phyloP scores from a whole-genome alignment of 441 rosid genomes.

The Pelargonium citronellum region DNA sequence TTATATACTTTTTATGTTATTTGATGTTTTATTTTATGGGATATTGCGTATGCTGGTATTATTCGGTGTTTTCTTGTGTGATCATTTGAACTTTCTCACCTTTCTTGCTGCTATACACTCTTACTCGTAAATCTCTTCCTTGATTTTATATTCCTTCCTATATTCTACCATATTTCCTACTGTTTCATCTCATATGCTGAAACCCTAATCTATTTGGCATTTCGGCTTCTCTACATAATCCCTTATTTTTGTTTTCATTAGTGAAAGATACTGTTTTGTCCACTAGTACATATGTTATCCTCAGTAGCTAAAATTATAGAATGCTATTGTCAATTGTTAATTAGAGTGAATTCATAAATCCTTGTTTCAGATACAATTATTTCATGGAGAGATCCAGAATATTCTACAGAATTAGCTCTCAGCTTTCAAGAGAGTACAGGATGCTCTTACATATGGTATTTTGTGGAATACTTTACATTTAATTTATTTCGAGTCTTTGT shows the following conservation, averaged over 20 bases:
- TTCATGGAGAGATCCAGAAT: slow-evolving; percentile 97
- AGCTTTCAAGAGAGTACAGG: slow-evolving; percentile 97
- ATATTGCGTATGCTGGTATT: neutral
- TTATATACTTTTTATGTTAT: neutral
- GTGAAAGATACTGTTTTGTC: neutral
- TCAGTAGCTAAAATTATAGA: neutral
- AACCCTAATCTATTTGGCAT: neutral
- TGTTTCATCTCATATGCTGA: neutral
- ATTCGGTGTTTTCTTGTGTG: neutral
- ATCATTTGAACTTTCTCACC: too few relatives aligned
- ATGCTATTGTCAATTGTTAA: neutral
- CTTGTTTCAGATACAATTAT: slow-evolving; percentile 75
- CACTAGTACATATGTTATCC: neutral
- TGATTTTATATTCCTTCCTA: neutral
- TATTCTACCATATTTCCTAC: neutral
- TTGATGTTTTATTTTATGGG: neutral
- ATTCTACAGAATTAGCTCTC: slow-evolving; percentile 83
- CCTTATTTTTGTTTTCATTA: neutral
- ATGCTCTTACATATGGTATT: slow-evolving; percentile 90
- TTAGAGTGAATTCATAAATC: neutral
- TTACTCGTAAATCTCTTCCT: too few relatives aligned
- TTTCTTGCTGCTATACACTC: too few relatives aligned
- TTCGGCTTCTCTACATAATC: neutral
- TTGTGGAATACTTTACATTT: slow-evolving; percentile 6
- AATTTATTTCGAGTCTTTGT: neutral